Base-by-base conservation (phyloP, 306 rosid species). In the Nissolia schottii region DNA sequence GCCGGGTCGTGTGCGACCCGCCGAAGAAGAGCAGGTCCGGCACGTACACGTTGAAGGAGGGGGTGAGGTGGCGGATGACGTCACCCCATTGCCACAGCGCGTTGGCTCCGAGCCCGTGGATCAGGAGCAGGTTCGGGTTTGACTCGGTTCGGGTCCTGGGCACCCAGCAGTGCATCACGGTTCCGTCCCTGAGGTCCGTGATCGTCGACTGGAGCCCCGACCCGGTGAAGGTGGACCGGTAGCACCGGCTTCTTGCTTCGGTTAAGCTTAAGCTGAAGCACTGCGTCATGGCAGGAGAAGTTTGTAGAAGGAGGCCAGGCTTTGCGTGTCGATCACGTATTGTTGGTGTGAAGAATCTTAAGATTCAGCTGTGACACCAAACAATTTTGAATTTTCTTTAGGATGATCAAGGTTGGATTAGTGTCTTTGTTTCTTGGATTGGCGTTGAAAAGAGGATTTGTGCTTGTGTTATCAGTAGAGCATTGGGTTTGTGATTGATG, bases 11-110 rank as follows among this genome's bases (percentile, higher is more conserved):
- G 82, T 62, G 76, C 6, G 96, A 93, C 3, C 70, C 92, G 10
- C 97, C 96, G 67, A 90, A 90, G 86, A 93, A 93, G 9, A 90
- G 55, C 2, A 93, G 90, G 86, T 93, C 97, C 1, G 98, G 97
- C 8, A 93, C 88, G 84, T 87, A 93, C 4, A 90, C 81, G 77
- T 90, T 93, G 86, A 81, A 93, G 50, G 45, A 13, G 0, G 87
- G 79, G 4, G 78, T 68, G 6, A 93, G 71, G 68, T 72, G 80
- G 32, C 75, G 79, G 67, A 93, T 55, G 49, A 85, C 57, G 71
- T 85, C 84, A 0, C 83, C 89, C 91, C 95, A 93, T 67, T 93
- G 97, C 98, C 97, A 93, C 80, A 85, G 8, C 16, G 98, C 96
- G 77, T 88, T 93, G 24, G 84, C 79, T 16, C 92, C 97, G 4